Base-by-base conservation (phyloP, 1,139 yeast species). In the Spencermartinsiella ligniputridi region DNA sequence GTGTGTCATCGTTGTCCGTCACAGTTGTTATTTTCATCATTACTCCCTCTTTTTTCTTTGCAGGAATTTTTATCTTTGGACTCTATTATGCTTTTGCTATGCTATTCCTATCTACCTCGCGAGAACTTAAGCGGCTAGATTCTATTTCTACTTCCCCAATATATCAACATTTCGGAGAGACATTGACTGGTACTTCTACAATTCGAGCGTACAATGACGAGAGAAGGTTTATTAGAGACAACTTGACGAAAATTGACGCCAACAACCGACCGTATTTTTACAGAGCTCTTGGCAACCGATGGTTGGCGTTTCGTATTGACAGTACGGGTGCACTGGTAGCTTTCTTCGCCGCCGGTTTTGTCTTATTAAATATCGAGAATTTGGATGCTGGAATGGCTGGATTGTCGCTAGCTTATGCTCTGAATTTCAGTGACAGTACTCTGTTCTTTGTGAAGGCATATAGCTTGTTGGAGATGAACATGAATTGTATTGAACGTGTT, bases 131-230 rank as follows among this genome's bases (percentile, higher is more conserved):
- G 36, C 20, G 98, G 60, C 79, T 74, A 59, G 97, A 92, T 57
- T 85, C 97, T 0, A 78, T 87, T 40, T 79, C 95, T 21, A 85
- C 87, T 62, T 89, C 97, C 1, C 98, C 98, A 35, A 90, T 92
- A 52, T 96, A 89, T 67, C 97, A 90, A 67, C 97, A 90, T 63
- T 90, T 92, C 63, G 81, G 95, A 15, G 98, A 92, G 67, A 87
- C 97, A 5, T 74, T 92, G 58, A 80, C 79, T 29, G 98, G 98
- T 61, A 88, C 89, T 27, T 81, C 96, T n/a, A 90, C 97, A 2
- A 90, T 92, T 53, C 82, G 98, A 66, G 98, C 98, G 3, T 92
- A 87, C 64, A 97, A 97, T 54, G 92, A 88, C 57, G 96, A 89
- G 62, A 75, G 84, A 45, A 76, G 95, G 57, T 92, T 92, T 62